Evolutionary conservation across 176 grass and related monocot species (phyloP).

Genomic region (Triticum monococcum): DNA sequence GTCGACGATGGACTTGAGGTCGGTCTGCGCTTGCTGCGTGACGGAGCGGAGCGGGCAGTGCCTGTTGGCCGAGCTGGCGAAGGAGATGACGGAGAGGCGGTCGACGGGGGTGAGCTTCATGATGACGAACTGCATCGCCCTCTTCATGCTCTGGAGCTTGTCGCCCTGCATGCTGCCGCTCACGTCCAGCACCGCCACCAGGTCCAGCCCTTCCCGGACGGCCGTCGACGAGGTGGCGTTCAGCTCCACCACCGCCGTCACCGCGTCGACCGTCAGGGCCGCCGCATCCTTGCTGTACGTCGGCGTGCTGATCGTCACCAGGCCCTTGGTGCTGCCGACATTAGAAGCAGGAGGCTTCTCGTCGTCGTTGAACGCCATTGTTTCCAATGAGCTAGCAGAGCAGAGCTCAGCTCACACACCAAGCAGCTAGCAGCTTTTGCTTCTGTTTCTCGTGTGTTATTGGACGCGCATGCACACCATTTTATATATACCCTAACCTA

Average conservation of each 20-base stretch:
- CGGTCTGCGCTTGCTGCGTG: neutral
- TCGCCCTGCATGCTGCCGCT: conserved; percentile 3
- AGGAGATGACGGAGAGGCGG: conserved; percentile 40
- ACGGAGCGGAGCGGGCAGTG: conserved; percentile 30
- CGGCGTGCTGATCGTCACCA: neutral
- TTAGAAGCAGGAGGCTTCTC: neutral
- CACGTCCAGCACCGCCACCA: conserved; percentile 33
- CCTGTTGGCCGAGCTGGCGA: neutral
- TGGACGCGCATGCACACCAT: no score
- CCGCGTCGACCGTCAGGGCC: conserved; percentile 4
- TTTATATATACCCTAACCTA: no score
- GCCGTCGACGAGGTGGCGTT: neutral
- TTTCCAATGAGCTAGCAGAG: neutral
- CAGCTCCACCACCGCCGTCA: conserved; percentile 36
- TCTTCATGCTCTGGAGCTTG: conserved; percentile 17
- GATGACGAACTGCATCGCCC: conserved; percentile 23
- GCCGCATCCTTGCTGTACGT: neutral
- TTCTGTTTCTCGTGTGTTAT: no score
- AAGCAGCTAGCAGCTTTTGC: no score
- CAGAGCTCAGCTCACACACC: no score
- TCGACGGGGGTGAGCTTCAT: conserved; percentile 22
- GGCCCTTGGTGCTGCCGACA: neutral
- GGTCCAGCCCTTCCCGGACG: neutral
- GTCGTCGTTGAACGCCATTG: conserved; percentile 14
- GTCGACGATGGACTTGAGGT: neutral